Conservation (phyloP, 2,329 filamentous ascomycete species). For the Colletotrichum salicis region DNA sequence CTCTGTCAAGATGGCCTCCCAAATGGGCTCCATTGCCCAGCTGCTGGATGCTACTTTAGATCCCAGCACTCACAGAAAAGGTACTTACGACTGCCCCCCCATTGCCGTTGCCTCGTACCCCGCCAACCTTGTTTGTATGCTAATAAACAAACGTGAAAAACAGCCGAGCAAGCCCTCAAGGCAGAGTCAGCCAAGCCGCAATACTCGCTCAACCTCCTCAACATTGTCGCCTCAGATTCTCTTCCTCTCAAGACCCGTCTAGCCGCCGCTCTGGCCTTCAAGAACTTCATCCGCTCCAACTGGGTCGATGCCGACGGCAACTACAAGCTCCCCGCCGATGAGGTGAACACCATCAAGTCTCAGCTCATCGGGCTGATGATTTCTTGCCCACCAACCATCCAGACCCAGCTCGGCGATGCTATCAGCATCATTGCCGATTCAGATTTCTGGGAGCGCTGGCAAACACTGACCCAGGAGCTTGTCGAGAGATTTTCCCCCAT, state of each 20-base stretch:
- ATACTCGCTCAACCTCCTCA: conserved; percentile 88
- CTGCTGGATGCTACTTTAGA: conserved; percentile 92
- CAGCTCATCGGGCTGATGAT: conserved; percentile 98
- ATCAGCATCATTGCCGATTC: conserved; percentile 98
- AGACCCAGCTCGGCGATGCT: conserved; percentile 93
- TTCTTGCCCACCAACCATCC: conserved; percentile 84
- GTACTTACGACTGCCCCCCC: conserved; percentile 56
- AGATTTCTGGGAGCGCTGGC: conserved; percentile 96
- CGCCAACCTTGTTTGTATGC: conserved; percentile 44
- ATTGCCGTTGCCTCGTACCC: conserved; percentile 40
- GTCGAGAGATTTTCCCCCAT: conserved; percentile 85
- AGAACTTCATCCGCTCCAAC: conserved; percentile 95
- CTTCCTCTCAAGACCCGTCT: conserved; percentile 83
- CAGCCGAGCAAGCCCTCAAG: conserved; percentile 85
- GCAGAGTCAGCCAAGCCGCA: conserved; percentile 83
- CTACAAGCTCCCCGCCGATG: conserved; percentile 85
- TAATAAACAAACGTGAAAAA: conserved; percentile 48
- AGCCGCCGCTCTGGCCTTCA: conserved; percentile 92
- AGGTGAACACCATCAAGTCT: conserved; percentile 91
- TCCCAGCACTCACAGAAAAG: conserved; percentile 87
- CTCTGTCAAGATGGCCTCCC: conserved; percentile 62
- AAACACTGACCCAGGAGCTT: conserved; percentile 92
- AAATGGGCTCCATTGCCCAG: conserved; percentile 74
- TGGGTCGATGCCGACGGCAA: conserved; percentile 96
- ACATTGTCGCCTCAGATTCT: conserved; percentile 83